These are phyloP conservation scores for Xylaria grammica DNA, from an alignment of 495 filamentous ascomycete genomes.

Conservation along the genomic window DNA sequence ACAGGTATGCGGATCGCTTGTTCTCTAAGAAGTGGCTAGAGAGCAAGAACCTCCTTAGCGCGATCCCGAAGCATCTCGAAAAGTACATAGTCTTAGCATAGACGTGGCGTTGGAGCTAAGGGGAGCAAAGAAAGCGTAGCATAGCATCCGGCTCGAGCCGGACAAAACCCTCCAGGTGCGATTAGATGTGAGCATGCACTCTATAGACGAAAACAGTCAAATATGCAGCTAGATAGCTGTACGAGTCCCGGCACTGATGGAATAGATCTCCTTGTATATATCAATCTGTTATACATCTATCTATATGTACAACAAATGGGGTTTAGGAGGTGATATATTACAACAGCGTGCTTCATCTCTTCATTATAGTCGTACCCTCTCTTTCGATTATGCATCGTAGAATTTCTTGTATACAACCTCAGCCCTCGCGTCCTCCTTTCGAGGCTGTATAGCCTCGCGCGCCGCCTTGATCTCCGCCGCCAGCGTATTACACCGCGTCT, in stretches of 20 bases:
- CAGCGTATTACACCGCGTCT: conserved; percentile 34
- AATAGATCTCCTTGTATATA: conserved; percentile 28
- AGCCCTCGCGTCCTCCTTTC: neutral
- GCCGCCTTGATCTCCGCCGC: conserved; percentile 32
- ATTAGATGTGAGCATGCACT: neutral
- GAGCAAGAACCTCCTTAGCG: conserved; percentile 77
- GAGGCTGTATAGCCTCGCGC: conserved; percentile 7
- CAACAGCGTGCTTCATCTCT: conserved; percentile 8
- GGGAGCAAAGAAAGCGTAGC: neutral
- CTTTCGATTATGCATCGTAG: conserved; percentile 22
- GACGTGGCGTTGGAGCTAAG: neutral
- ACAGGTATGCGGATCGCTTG: conserved; percentile 91
- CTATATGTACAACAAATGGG: conserved; percentile 25
- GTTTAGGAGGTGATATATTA: conserved; percentile 17
- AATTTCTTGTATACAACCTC: conserved; percentile 32
- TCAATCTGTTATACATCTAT: conserved; percentile 25
- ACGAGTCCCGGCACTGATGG: neutral
- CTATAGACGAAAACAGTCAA: neutral
- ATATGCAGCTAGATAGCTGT: neutral
- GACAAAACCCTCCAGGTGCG: neutral
- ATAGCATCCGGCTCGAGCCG: neutral
- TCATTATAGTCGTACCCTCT: neutral
- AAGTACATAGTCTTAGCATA: conserved; percentile 93
- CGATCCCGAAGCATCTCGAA: conserved; percentile 84
- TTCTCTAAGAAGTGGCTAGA: conserved; percentile 90